These are phyloP conservation scores for Suillus tomentosus DNA, from an alignment of 768 basidiomycete species.

Conservation along the genomic window DNA sequence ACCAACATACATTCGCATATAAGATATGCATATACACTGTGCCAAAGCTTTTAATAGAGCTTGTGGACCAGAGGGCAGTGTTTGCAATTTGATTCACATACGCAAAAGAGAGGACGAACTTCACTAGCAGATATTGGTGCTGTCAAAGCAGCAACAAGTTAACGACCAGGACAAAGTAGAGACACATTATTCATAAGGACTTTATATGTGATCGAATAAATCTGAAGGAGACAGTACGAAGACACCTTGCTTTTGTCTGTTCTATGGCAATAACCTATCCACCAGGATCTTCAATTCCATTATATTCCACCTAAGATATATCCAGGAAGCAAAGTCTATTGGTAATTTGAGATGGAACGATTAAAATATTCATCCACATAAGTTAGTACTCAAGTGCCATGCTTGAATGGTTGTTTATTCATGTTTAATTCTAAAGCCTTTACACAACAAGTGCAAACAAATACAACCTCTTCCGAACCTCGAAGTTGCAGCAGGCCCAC, in stretches of 20 bases:
- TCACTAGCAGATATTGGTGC: background rate
- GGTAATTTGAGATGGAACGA: background rate
- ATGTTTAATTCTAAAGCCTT: conserved; percentile 3
- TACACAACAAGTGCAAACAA: conserved; percentile 5
- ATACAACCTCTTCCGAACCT: conserved; percentile 4
- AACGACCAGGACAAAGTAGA: no score
- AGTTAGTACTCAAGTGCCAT: background rate
- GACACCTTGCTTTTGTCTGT: background rate
- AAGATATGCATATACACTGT: no score
- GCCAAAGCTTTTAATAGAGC: no score
- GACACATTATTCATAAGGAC: background rate
- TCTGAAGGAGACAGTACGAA: background rate
- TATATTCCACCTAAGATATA: background rate
- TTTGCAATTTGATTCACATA: background rate
- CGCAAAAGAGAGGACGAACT: background rate
- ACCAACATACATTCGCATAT: no score
- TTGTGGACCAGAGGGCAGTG: background rate
- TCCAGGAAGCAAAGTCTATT: background rate
- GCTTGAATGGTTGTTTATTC: background rate
- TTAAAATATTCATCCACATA: background rate
- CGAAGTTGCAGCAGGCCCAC: background rate
- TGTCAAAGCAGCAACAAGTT: no score
- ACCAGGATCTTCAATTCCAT: background rate
- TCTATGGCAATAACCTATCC: background rate
- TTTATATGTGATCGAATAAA: background rate